Evolutionary conservation across 371 early-diverging fungal species (phyloP).

Genomic region (Apophysomyces sp.): DNA sequence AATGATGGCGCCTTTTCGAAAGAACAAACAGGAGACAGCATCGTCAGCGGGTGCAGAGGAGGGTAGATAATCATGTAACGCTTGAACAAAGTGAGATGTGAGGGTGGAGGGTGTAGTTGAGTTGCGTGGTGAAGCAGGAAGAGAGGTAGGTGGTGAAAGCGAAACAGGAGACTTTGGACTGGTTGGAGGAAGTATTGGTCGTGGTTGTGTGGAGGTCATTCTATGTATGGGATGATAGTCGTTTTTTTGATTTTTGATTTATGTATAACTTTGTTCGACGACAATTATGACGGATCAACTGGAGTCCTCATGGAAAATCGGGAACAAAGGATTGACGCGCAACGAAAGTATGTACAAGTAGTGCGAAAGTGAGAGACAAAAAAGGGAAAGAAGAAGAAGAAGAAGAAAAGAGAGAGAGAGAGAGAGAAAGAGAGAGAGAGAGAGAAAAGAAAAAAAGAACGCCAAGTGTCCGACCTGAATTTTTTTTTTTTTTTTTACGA

Average conservation of each 20-base stretch:
- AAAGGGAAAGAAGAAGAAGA: background rate
- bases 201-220: constrained; percentile 6
- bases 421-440: background rate
- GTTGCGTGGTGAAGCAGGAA: constrained; percentile 16
- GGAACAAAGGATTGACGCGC: constrained; percentile 5
- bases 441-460: constrained; percentile 8
- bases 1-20: constrained; percentile 49
- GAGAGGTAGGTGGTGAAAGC: constrained; percentile 14
- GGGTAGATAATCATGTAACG: constrained; percentile 48
- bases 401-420: background rate
- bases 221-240: constrained; percentile 3
- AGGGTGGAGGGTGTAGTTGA: constrained; percentile 9
- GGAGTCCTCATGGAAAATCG: constrained; percentile 2
- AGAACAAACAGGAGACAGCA: constrained; percentile 39
- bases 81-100: constrained; percentile 49
- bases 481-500: constrained; percentile 6
- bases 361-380: background rate
- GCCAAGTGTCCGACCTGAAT: background rate
- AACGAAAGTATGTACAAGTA: constrained; percentile 13
- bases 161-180: background rate
- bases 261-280: constrained; percentile 1
- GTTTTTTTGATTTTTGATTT: background rate
- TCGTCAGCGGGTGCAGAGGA: constrained; percentile 37
- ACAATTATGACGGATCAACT: constrained; percentile 2
- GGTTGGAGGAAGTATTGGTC: background rate